Evolutionary conservation across 179 eudicot genomes (phyloP), one percentile per base, ranked within the genome.

Genomic region (Vitellaria paradoxa): DNA sequence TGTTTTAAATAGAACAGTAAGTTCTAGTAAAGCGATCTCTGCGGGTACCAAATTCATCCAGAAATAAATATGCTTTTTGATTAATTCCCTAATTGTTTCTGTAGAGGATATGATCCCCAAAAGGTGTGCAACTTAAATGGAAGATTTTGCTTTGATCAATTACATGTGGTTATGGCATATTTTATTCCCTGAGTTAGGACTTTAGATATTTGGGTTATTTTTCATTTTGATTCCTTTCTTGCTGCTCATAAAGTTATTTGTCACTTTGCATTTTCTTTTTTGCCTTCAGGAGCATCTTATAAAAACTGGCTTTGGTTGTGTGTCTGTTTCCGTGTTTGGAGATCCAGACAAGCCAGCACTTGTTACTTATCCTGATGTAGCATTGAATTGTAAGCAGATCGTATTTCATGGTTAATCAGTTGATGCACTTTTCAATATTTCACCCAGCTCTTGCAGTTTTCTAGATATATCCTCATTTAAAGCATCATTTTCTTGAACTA

Each of bases 311-410:
- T 77, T 56, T 56, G 98, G 98, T 74, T 81, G 75, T 15, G 91
- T 93, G 37, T 90, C 97, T 63, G 98, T 93, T 61, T 57, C 89
- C 72, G 90, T 93, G 11, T 85, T 82, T 79, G 98, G 98, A 65
- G 98, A 93, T 79, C 90, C 82, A 76, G 97, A 92, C 81, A 93
- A 93, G 83, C 98, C 98, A 7, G 98, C 95, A 78, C 92, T 93
- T 72, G 82, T 93, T 68, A 93, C 98, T 40, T 93, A 93, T 88
- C 98, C 98, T 56, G 98, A 93, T 84, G 71, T 93, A 78, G 97
- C 90, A 76, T 83, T 93, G 65, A 92, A 90, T 81, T 84, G 98
- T 93, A 79, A 88, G 98, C 85, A 55, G 0, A 68, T 40, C 47
- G 13, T 11, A 12, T n/a, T 6, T 15, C 23, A 40, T 65, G 24